Evolutionary conservation across 257 asterid genomes (phyloP).

Genomic region (Asclepias syriaca): DNA sequence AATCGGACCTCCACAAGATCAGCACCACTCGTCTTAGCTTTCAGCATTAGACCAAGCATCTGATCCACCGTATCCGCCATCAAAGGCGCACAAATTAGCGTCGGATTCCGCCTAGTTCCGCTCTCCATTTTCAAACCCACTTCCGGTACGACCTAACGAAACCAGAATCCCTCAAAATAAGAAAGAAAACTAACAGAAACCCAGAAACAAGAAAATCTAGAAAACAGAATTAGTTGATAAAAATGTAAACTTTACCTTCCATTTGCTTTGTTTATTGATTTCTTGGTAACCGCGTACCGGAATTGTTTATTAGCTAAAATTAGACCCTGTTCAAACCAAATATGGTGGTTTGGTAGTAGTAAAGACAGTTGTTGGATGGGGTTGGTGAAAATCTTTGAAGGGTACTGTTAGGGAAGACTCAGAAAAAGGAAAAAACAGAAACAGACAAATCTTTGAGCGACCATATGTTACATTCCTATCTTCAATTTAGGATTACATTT

Average conservation of each 20-base stretch:
- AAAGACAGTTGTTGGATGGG: background rate
- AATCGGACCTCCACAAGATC: constrained; percentile 88
- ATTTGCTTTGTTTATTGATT: constrained; percentile 4
- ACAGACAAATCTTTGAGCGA: background rate
- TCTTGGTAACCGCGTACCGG: background rate
- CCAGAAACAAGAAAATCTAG: background rate
- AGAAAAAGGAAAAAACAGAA: background rate
- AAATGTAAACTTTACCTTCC: constrained; percentile 15
- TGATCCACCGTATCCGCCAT: constrained; percentile 84
- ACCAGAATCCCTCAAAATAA: constrained; percentile 6
- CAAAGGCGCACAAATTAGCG: constrained; percentile 88
- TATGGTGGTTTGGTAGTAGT: background rate
- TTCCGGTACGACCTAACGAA: constrained; percentile 36
- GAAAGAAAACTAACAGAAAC: background rate
- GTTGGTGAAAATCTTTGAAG: constrained; percentile 6
- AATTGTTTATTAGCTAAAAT: background rate
- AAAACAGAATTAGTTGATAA: background rate
- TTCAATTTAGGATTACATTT: background rate
- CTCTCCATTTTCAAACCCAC: constrained; percentile 45
- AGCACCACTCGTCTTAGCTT: constrained; percentile 73
- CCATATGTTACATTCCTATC: background rate
- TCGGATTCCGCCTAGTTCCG: constrained; percentile 51
- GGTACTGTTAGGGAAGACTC: background rate
- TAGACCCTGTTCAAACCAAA: background rate
- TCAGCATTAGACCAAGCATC: constrained; percentile 60